phyloP scores from a whole-genome alignment of 2,329 filamentous ascomycete genomes.

The Colletotrichum sp. region DNA sequence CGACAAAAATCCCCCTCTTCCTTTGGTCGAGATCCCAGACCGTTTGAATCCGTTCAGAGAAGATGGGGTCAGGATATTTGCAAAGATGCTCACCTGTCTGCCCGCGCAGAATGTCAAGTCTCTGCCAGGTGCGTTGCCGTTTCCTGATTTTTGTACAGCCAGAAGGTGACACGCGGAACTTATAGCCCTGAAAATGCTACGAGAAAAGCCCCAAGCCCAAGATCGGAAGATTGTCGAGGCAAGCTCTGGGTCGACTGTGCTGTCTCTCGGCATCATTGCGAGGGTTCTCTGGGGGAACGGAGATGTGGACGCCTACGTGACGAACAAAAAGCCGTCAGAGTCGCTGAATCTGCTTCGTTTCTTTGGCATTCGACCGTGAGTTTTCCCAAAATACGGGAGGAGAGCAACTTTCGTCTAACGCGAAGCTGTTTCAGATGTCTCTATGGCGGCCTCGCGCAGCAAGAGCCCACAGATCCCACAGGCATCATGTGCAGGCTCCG shows the following conservation, averaged over 20 bases:
- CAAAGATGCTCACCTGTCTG: slow-evolving; percentile 68
- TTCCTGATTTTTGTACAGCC: not conserved
- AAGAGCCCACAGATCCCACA: slow-evolving; percentile 34
- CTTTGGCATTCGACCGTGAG: slow-evolving; percentile 38
- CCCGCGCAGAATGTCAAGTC: slow-evolving; percentile 68
- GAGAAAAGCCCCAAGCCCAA: not conserved
- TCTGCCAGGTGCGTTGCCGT: slow-evolving; percentile 51
- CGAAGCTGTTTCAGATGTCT: slow-evolving; percentile 26
- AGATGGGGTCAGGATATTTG: slow-evolving; percentile 66
- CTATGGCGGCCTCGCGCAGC: slow-evolving; percentile 37
- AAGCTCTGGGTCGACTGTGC: slow-evolving; percentile 9
- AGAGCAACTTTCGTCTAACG: accelerated
- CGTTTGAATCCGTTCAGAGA: slow-evolving; percentile 59
- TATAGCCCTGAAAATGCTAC: not conserved
- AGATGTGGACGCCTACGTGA: slow-evolving; percentile 46
- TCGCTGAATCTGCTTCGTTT: slow-evolving; percentile 37
- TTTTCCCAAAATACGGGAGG: accelerated
- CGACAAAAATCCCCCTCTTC: slow-evolving; percentile 59
- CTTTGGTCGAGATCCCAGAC: slow-evolving; percentile 63
- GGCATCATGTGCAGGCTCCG: slow-evolving; percentile 35
- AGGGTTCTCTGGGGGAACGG: slow-evolving; percentile 41
- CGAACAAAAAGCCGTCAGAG: slow-evolving; percentile 51
- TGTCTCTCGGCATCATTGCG: slow-evolving; percentile 32
- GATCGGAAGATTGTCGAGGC: slow-evolving; percentile 7
- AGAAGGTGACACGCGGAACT: not conserved